Evolutionary conservation across 768 basidiomycete genomes (phyloP).

Genomic region (Podaxis pistillaris): DNA sequence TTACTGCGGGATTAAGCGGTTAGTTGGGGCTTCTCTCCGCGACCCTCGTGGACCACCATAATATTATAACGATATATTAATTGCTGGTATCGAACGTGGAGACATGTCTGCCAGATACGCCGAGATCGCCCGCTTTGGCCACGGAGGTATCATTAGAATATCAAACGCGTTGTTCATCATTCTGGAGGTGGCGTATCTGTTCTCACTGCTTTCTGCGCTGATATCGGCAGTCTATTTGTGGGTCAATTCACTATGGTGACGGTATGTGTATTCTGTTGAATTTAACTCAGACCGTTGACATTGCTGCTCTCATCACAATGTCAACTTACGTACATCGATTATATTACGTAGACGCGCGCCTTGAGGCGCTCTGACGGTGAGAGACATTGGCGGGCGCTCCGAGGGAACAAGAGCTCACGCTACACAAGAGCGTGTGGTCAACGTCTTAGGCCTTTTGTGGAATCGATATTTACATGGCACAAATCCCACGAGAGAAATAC

Average conservation of each 20-base stretch:
- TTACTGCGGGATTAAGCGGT: neutral
- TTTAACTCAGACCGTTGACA: neutral
- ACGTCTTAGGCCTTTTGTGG: neutral
- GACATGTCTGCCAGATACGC: neutral
- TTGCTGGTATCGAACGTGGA: neutral
- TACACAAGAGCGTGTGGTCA: neutral
- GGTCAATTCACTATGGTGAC: neutral
- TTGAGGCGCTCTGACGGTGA: neutral
- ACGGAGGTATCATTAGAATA: neutral
- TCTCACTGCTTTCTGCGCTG: neutral
- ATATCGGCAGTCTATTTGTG: slow-evolving; percentile 5
- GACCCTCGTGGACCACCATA: neutral
- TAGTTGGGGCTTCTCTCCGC: slow-evolving; percentile 3
- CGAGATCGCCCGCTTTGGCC: neutral
- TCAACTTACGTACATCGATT: too few relatives aligned
- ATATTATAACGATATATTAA: neutral
- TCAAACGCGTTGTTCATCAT: slow-evolving; percentile 9
- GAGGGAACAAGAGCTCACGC: neutral
- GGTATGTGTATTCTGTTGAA: neutral
- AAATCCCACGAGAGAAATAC: neutral
- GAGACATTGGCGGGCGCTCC: neutral
- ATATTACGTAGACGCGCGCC: neutral
- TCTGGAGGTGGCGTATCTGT: slow-evolving; percentile 11
- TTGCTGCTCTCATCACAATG: neutral
- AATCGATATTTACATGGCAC: neutral